These are phyloP conservation scores for Drosera capensis DNA, from an alignment of 148 eudicot species.

Conservation along the genomic window DNA sequence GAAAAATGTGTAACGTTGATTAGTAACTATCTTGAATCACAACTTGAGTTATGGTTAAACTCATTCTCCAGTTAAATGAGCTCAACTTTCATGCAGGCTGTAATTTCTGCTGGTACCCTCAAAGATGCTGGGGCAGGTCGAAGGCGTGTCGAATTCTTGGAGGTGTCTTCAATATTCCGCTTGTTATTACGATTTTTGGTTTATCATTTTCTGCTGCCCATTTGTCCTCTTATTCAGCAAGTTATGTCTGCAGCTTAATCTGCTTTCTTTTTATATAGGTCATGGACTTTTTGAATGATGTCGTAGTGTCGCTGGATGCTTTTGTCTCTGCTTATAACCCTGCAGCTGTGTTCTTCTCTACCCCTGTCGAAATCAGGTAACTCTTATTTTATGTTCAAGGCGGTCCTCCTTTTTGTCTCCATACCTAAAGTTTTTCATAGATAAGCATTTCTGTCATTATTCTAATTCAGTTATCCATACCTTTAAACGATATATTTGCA, in stretches of 20 bases:
- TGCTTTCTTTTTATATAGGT: conserved; percentile 29
- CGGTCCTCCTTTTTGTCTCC: too few species aligned
- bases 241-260: neutral
- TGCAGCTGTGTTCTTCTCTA: conserved; percentile 62
- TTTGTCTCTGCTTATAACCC: conserved; percentile 54
- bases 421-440: too few species aligned
- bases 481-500: too few species aligned
- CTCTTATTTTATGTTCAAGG: neutral
- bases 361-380: conserved; percentile 62
- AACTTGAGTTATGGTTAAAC: too few species aligned
- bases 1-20: too few species aligned
- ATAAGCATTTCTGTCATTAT: too few species aligned
- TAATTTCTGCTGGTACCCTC: conserved; percentile 33
- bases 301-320: conserved; percentile 65
- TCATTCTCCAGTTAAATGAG: neutral
- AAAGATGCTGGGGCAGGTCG: conserved; percentile 26
- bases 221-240: too few species aligned
- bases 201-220: too few species aligned
- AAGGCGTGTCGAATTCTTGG: conserved; percentile 38
- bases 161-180: conserved; percentile 36
- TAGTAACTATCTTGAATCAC: too few species aligned
- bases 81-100: conserved; percentile 26
- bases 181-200: neutral
- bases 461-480: too few species aligned
- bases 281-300: conserved; percentile 90